Evolutionary conservation across 805 yeast genomes (phyloP), one percentile per base, ranked within the genome.

Genomic region (Myxozyma mucilagina): DNA sequence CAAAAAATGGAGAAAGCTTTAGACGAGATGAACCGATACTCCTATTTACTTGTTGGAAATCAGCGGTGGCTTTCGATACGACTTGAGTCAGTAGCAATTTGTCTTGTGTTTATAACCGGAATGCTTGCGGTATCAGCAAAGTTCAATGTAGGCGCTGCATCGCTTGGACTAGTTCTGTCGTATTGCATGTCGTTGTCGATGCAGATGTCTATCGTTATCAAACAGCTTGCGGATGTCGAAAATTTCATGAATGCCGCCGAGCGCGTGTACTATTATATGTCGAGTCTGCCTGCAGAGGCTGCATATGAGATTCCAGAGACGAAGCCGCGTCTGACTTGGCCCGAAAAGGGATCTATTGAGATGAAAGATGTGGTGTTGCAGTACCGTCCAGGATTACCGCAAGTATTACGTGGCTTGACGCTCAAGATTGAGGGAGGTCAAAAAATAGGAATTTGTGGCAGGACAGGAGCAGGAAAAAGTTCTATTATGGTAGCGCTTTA

Each of bases 391-490:
- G 83, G 79, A 1, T 77, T 88, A 51, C 93, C 93, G 3, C 72
- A 79, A 36, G 93, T 87, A 3, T 76, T 89, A 71, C 82, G 85
- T 64, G 75, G 84, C 61, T 75, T 88, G 57, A 72, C 73, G 43
- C 75, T 87, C 47, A 73, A 74, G 7, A 77, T 87, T 51, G 72
- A 77, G 10, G 80, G 86, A 0, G 76, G 80, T 16, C 90, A 89
- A 71, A 89, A 87, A 70, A 81, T 90, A 66, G 96, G 96, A 54
- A 86, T 90, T 57, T 87, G 94, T 77, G 96, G 96, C 47, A 81
- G 96, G 72, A 90, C 96, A 0, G 96, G 96, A 68, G 96, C 96
- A 4, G 96, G 96, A 52, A 89, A 89, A 72, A 83, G 89, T 13
- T 84, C 92, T 1, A 84, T 89, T 57, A 85, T 87, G 84, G 79